Percentiles rank a stretch among this genome's conserved stretches.
phyloP scores from a whole-genome alignment of 2,329 filamentous ascomycete genomes.

The Fusarium coicis region DNA sequence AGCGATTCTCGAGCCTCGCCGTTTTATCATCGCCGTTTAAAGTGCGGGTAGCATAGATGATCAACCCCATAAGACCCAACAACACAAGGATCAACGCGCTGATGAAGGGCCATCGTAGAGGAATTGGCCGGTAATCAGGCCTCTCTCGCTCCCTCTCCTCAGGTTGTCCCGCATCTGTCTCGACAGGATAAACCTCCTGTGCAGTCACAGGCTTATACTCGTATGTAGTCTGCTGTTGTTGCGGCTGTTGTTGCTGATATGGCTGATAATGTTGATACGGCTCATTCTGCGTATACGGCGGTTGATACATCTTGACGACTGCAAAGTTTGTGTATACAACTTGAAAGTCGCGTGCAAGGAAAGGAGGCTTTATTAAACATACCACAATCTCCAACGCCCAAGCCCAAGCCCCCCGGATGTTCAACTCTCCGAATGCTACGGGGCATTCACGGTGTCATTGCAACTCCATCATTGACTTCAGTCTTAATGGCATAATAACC shows the following conservation, averaged over 20 bases:
- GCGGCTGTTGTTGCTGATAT: neutral
- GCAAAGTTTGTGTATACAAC: neutral
- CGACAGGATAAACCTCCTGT: slow-evolving; percentile 5
- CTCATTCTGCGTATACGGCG: slow-evolving; percentile 11
- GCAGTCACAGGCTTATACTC: slow-evolving; percentile 28
- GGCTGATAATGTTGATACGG: slow-evolving; percentile 3
- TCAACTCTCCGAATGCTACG: slow-evolving; percentile 13
- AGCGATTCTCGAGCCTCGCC: slow-evolving; percentile 17
- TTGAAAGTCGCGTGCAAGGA: neutral
- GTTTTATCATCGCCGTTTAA: slow-evolving; percentile 22
- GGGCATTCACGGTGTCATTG: neutral
- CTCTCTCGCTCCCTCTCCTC: slow-evolving; percentile 12
- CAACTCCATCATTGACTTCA: slow-evolving; percentile 2
- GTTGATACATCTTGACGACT: slow-evolving; percentile 19
- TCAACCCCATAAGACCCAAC: slow-evolving; percentile 13
- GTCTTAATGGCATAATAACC: neutral
- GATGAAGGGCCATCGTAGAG: slow-evolving; percentile 33
- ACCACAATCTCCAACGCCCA: neutral
- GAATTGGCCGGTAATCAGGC: slow-evolving; percentile 35
- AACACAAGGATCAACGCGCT: slow-evolving; percentile 15
- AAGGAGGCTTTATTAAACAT: slow-evolving; percentile 21
- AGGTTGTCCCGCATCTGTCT: slow-evolving; percentile 1
- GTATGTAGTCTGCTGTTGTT: neutral
- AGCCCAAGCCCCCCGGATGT: slow-evolving; percentile 1
- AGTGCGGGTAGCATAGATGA: slow-evolving; percentile 17